These are phyloP conservation scores for Bertia moriformis DNA, from an alignment of 2,329 filamentous ascomycete genomes.

Conservation along the genomic window DNA sequence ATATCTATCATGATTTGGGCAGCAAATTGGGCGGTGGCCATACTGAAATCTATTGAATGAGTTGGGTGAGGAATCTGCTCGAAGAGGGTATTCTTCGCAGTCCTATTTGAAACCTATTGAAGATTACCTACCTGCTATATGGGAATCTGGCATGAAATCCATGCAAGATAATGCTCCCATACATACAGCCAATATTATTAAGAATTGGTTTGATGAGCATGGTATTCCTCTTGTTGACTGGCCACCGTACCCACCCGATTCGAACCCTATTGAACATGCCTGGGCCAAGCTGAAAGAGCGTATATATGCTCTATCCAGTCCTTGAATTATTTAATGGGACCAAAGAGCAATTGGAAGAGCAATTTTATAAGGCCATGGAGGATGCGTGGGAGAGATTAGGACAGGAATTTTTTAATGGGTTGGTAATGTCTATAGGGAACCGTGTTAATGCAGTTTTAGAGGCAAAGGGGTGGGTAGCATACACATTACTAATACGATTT, in stretches of 20 bases:
- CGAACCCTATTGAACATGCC: slow-evolving; percentile 2
- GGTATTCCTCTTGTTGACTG: slow-evolving; percentile 1
- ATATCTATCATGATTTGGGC: neutral
- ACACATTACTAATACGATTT: no score
- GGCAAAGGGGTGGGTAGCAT: neutral
- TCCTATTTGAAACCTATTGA: neutral
- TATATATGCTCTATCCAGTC: neutral
- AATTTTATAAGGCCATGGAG: neutral
- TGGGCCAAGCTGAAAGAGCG: slow-evolving; percentile 1
- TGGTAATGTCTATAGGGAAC: neutral
- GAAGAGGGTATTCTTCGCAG: neutral
- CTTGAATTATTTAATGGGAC: neutral
- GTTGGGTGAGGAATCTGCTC: neutral
- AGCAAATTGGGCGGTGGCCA: neutral
- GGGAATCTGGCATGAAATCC: neutral
- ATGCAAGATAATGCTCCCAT: slow-evolving; percentile 3
- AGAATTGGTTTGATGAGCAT: neutral
- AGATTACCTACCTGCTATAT: neutral
- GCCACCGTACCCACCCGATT: slow-evolving; percentile 3
- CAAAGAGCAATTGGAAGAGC: neutral
- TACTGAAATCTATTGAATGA: neutral
- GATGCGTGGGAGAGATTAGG: neutral
- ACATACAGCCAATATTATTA: neutral
- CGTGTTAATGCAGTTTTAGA: neutral
- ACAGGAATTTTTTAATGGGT: neutral